Evolutionary conservation across 2,329 filamentous ascomycete species (phyloP), one percentile per base, ranked within the genome.

Genomic region (Laburnicola sp.): DNA sequence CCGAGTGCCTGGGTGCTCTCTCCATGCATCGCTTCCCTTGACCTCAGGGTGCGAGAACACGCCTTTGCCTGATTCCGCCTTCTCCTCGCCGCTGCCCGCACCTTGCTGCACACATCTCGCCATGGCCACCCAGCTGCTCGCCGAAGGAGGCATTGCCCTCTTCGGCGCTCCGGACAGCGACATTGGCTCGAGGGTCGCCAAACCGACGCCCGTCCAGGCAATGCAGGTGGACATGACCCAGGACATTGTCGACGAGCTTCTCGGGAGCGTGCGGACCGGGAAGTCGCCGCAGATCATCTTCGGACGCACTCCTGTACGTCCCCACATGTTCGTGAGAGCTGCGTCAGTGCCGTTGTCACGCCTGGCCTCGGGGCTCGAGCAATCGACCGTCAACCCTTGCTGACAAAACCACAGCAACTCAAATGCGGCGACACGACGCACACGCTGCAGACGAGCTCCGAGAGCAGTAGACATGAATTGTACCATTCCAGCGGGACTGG

Each of bases 361-460:
- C 34, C 8, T 53, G 50, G 30, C 27, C 27, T 45, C 54, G 25
- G 34, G 49, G 51, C 31, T 46, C 38, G 40, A 48, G 50, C 40
- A 57, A 47, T 54, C 47, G 49, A 53, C 55, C 37, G 54, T 54
- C 56, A 45, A 64, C 56, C 52, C 58, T 54, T 46, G 63, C 69
- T 72, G 53, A 72, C 68, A 41, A 57, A 48, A 48, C 52, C 40
- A 58, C 57, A 54, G 71, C 78, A 79, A 66, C 76, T 86, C 54
- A 79, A 80, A 60, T 81, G 80, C 62, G 82, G 80, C 57, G 78
- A 78, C 66, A 82, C 82, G 65, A 78, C 78, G 28, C 78, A 83
- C 54, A 72, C 78, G 28, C 76, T 86, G 60, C 76, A 79, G 52
- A 76, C 81, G 57, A 77, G 72, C 51, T 67, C 80, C 53, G 81